A percentile compares a stretch with the other conserved stretches of the same genome.
Conservation (phyloP, 2,329 filamentous ascomycete species). For the Apiospora marii region DNA sequence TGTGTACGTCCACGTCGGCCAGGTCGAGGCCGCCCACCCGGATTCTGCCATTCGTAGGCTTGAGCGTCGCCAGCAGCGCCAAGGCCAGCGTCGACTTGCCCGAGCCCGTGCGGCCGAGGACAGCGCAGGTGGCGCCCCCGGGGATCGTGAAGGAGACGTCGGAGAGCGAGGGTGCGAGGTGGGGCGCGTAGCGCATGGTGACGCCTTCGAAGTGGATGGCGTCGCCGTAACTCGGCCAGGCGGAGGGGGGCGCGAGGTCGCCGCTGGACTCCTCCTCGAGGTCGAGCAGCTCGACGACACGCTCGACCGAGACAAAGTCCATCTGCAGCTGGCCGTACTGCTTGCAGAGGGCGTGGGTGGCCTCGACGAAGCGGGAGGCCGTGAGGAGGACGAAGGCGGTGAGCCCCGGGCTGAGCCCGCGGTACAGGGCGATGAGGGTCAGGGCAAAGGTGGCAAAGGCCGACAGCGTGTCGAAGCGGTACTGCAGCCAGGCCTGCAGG, state of each 20-base stretch:
- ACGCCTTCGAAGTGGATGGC: slow-evolving; percentile 80
- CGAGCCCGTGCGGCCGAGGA: slow-evolving; percentile 85
- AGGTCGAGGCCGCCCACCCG: slow-evolving; percentile 63
- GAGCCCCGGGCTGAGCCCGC: slow-evolving; percentile 77
- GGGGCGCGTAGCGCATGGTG: slow-evolving; percentile 80
- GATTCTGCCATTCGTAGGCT: slow-evolving; percentile 58
- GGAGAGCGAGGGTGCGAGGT: slow-evolving; percentile 75
- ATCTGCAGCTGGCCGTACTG: slow-evolving; percentile 87
- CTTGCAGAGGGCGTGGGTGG: slow-evolving; percentile 78
- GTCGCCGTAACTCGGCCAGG: slow-evolving; percentile 77
- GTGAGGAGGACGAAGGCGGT: slow-evolving; percentile 85
- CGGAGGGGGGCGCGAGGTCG: slow-evolving; percentile 71
- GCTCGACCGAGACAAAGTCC: slow-evolving; percentile 90
- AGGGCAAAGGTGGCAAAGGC: slow-evolving; percentile 77
- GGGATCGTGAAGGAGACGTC: slow-evolving; percentile 78
- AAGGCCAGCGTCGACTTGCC: slow-evolving; percentile 83
- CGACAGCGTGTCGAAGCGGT: slow-evolving; percentile 77
- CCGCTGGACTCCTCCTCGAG: slow-evolving; percentile 79
- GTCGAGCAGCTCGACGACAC: slow-evolving; percentile 81
- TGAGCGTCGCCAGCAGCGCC: slow-evolving; percentile 63
- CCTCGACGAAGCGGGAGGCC: slow-evolving; percentile 71
- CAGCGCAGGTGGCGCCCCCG: slow-evolving; percentile 65
- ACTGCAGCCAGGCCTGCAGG: slow-evolving; percentile 84
- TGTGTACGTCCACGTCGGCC: slow-evolving; percentile 59
- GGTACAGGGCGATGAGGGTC: slow-evolving; percentile 77